A percentile compares a stretch with the other conserved stretches of the same genome.
Conservation (phyloP, 1,284 basidiomycete genomes). For the Naganishia albida region DNA sequence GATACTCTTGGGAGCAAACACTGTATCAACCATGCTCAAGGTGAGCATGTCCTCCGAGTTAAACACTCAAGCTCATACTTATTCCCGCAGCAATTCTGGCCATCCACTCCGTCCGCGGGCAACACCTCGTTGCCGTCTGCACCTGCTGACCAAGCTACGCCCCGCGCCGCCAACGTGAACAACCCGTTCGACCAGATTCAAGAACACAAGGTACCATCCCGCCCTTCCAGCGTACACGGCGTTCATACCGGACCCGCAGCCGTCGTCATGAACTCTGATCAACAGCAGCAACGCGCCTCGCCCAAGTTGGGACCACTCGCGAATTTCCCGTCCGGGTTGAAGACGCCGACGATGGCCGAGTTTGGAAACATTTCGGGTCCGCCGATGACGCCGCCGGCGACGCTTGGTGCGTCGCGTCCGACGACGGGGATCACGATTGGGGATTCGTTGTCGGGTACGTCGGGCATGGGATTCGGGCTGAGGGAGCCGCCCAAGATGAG, state of each 20-base stretch:
- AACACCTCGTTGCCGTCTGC: slow-evolving; percentile 51
- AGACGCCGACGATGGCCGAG: slow-evolving; percentile 2
- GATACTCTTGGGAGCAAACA: neutral
- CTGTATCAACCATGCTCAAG: slow-evolving; percentile 45
- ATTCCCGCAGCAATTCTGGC: slow-evolving; percentile 59
- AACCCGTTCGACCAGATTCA: slow-evolving; percentile 64
- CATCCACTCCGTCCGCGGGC: slow-evolving; percentile 49
- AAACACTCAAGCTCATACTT: slow-evolving; percentile 9
- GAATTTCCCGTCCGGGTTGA: slow-evolving; percentile 44
- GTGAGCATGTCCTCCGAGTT: slow-evolving; percentile 33
- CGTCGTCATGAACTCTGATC: neutral
- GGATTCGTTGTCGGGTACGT: slow-evolving; percentile 26
- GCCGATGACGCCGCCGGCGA: slow-evolving; percentile 49
- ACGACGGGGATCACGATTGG: slow-evolving; percentile 48
- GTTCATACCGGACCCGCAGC: slow-evolving; percentile 29
- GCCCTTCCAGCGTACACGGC: slow-evolving; percentile 8
- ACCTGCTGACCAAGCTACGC: slow-evolving; percentile 69
- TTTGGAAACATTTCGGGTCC: slow-evolving; percentile 6
- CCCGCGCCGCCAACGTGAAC: slow-evolving; percentile 60
- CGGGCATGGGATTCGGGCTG: slow-evolving; percentile 47
- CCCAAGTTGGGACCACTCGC: slow-evolving; percentile 50
- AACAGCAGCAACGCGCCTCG: slow-evolving; percentile 42
- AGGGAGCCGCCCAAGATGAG: slow-evolving; percentile 54
- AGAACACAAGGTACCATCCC: slow-evolving; percentile 34
- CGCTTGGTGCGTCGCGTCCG: slow-evolving; percentile 49